Base-by-base conservation (phyloP, 371 early-diverging fungal genomes). In the Dichotomocladium elegans region DNA sequence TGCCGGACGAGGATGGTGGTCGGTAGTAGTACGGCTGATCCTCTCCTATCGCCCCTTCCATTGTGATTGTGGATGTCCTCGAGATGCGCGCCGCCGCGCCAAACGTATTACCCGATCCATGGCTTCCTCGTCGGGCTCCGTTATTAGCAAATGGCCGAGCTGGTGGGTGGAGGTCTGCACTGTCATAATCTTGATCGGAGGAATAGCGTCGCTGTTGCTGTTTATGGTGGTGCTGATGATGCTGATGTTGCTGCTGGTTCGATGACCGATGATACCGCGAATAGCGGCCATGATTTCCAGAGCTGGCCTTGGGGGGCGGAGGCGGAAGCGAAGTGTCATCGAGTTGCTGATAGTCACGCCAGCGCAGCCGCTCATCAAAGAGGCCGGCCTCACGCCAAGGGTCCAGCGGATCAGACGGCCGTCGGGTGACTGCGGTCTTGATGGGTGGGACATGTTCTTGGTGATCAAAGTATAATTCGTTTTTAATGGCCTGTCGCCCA, bases 61-160 rank as follows among this genome's bases (percentile, higher is more conserved):
- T 14, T 24, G 30, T 57, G 4, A 42, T 44, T 6, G 60, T 49
- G 1, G 60, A 54, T 11, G 53, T 41, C 12, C 60, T 47, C 9
- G 60, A 60, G 27, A 44, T 34, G 22, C 60, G 50, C 17, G 35
- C 11, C n/a, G 34, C 47, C 10, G 60, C 60, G 4, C 60, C 60
- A 54, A 60, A 60, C 24, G 60, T 60, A 14, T 60, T 60, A 3
- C 55, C 60, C 4, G 60, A 60, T 19, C 55, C 55, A 27, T 60
- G 53, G 29, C 59, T 58, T 2, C 41, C 33, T 31, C 53, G 53
- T 28, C 59, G 47, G 7, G 25, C 34, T 30, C 44, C n/a, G 3
- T 43, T 44, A 11, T 34, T 35, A 12, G 47, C 59, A 48, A 48
- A 58, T 5, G 59, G 59, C 1, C 40, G 33, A 17, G 59, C 41